Evolutionary conservation across 495 filamentous ascomycete genomes (phyloP).

Genomic region (Penicillium salamii): DNA sequence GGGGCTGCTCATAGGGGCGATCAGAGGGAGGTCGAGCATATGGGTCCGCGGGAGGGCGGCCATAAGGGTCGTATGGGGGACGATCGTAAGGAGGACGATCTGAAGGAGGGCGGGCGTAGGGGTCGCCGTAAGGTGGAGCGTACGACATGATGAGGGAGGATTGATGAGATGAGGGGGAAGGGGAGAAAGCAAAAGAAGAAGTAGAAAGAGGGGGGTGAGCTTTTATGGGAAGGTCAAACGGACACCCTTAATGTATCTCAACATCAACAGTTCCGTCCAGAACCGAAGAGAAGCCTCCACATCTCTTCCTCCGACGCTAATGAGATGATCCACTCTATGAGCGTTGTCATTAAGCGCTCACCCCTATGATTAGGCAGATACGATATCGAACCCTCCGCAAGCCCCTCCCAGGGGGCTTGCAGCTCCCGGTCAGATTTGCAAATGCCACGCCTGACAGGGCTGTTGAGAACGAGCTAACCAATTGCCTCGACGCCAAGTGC

Average conservation of each 20-base stretch:
- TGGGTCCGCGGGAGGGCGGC: slow-evolving; percentile 16
- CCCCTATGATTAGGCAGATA: slow-evolving; percentile 19
- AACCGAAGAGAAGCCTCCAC: slow-evolving; percentile 10
- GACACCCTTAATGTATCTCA: slow-evolving; percentile 6
- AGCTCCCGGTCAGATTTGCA: background rate
- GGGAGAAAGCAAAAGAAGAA: background rate
- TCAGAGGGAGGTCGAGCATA: slow-evolving; percentile 15
- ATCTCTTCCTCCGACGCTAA: background rate
- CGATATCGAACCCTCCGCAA: slow-evolving; percentile 6
- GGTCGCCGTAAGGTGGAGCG: slow-evolving; percentile 23
- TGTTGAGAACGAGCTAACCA: background rate
- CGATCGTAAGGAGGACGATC: slow-evolving; percentile 16
- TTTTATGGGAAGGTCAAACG: slow-evolving; percentile 4
- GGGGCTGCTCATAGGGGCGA: slow-evolving; percentile 13
- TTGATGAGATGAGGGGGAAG: slow-evolving; percentile 9
- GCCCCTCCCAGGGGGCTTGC: background rate
- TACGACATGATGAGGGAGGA: slow-evolving; percentile 21
- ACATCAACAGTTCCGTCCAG: slow-evolving; percentile 7
- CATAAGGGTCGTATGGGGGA: slow-evolving; percentile 20
- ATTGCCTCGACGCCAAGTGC: background rate
- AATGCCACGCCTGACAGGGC: slow-evolving; percentile 5
- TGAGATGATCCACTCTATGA: background rate
- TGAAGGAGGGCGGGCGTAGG: slow-evolving; percentile 5
- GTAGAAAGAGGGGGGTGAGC: background rate
- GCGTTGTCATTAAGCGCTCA: slow-evolving; percentile 10